These are phyloP conservation scores for Cydonia oblonga DNA, from an alignment of 331 rosid species.

Conservation along the genomic window DNA sequence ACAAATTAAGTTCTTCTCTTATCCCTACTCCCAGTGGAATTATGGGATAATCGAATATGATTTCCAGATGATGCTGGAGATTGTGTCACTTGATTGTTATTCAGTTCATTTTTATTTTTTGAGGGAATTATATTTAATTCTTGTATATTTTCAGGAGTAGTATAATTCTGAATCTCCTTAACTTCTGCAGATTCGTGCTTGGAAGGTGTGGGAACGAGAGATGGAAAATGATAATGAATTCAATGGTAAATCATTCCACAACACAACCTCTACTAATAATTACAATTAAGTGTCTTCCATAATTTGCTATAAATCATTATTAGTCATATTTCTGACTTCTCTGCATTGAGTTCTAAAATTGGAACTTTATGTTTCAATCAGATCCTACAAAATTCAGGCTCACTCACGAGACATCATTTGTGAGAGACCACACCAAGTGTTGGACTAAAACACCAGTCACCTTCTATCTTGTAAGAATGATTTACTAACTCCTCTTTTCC, in stretches of 20 bases:
- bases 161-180: background rate
- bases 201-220: constrained; percentile 88
- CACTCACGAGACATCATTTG: constrained; percentile 88
- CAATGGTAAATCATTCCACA: constrained; percentile 39
- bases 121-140: background rate
- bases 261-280: background rate
- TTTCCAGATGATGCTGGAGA: too few species aligned
- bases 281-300: background rate
- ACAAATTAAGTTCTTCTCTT: too few species aligned
- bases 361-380: constrained; percentile 23
- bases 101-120: background rate
- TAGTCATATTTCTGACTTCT: background rate
- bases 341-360: constrained; percentile 14
- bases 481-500: background rate
- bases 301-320: background rate
- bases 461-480: constrained; percentile 61
- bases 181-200: constrained; percentile 57
- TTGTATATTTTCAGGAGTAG: background rate
- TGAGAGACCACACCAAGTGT: constrained; percentile 59
- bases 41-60: too few species aligned
- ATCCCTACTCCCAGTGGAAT: too few species aligned
- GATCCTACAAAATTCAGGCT: constrained; percentile 93
- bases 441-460: constrained; percentile 78
- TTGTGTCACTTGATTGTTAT: too few species aligned
- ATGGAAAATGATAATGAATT: constrained; percentile 36